Conservation (phyloP, 441 rosid species). For the Adansonia madagascariensis region DNA sequence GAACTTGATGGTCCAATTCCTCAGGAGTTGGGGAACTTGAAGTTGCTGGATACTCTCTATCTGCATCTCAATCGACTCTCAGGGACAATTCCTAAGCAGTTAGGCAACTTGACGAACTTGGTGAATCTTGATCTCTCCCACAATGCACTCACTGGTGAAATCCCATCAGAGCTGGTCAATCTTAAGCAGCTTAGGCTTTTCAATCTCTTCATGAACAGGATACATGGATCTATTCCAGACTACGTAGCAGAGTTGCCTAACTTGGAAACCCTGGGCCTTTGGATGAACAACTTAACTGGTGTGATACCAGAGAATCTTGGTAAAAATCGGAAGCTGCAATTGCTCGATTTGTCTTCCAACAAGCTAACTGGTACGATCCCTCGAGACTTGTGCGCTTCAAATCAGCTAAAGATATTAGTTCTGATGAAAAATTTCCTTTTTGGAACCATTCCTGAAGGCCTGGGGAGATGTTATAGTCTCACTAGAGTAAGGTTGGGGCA, state of each 20-base stretch:
- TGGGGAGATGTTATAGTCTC: conserved; percentile 50
- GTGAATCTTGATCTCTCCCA: conserved; percentile 51
- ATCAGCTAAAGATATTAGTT: conserved; percentile 38
- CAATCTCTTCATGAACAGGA: conserved; percentile 51
- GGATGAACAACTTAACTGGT: conserved; percentile 60
- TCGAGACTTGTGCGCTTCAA: conserved; percentile 37
- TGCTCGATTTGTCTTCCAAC: conserved; percentile 52
- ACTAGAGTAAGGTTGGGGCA: conserved; percentile 49
- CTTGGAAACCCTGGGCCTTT: conserved; percentile 42
- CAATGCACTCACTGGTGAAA: conserved; percentile 51
- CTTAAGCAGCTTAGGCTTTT: conserved; percentile 47
- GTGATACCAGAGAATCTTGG: conserved; percentile 47
- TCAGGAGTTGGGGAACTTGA: conserved; percentile 45
- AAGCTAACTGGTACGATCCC: conserved; percentile 56
- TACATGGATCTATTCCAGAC: conserved; percentile 56
- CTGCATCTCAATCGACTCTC: conserved; percentile 46
- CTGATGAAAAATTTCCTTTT: conserved; percentile 48
- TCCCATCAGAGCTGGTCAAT: conserved; percentile 42
- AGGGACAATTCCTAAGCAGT: conserved; percentile 46
- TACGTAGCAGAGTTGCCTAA: conserved; percentile 43
- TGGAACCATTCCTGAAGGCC: conserved; percentile 44
- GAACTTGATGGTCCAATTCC: conserved; percentile 50
- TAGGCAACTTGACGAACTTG: conserved; percentile 48
- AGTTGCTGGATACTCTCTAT: conserved; percentile 41
- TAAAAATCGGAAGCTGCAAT: conserved; percentile 45